These are phyloP conservation scores for Cardamine occulta DNA, from an alignment of 345 rosid species.

Conservation along the genomic window DNA sequence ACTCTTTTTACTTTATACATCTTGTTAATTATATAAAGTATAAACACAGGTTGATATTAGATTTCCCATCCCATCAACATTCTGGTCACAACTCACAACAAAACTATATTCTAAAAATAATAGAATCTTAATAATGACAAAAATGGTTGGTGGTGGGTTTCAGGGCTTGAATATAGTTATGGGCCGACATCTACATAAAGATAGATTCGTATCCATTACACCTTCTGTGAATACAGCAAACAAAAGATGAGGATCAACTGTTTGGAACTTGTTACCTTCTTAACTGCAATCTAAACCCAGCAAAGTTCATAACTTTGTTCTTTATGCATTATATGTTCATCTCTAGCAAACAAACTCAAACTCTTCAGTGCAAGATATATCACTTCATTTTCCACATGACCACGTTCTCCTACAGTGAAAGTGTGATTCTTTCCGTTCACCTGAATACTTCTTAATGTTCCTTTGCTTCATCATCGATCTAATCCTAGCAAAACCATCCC, in stretches of 20 bases:
- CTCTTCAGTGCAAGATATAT: slow-evolving; percentile 47
- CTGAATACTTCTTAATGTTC: slow-evolving; percentile 52
- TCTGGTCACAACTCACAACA: not conserved
- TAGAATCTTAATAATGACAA: not conserved
- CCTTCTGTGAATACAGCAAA: too few relatives aligned
- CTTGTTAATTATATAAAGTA: slow-evolving; percentile 18
- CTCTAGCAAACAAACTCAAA: slow-evolving; percentile 49
- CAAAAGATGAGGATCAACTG: too few relatives aligned
- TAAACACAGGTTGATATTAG: not conserved
- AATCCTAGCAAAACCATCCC: slow-evolving; percentile 54
- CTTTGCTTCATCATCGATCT: slow-evolving; percentile 57
- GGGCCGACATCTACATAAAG: not conserved
- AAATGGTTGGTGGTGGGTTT: not conserved
- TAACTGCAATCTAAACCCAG: not conserved
- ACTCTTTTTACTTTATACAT: slow-evolving; percentile 12
- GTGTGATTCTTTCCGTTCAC: slow-evolving; percentile 48
- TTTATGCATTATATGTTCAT: slow-evolving; percentile 20
- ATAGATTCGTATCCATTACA: not conserved
- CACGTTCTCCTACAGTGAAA: slow-evolving; percentile 61
- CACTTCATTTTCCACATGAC: slow-evolving; percentile 38
- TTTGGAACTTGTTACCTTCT: too few relatives aligned
- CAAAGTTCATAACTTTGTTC: slow-evolving; percentile 10
- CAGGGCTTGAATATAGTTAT: not conserved
- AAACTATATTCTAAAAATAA: slow-evolving; percentile 2
- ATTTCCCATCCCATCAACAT: slow-evolving; percentile 5